phyloP scores from a whole-genome alignment of 1,284 basidiomycete genomes.

The Tylopilus microsporus region DNA sequence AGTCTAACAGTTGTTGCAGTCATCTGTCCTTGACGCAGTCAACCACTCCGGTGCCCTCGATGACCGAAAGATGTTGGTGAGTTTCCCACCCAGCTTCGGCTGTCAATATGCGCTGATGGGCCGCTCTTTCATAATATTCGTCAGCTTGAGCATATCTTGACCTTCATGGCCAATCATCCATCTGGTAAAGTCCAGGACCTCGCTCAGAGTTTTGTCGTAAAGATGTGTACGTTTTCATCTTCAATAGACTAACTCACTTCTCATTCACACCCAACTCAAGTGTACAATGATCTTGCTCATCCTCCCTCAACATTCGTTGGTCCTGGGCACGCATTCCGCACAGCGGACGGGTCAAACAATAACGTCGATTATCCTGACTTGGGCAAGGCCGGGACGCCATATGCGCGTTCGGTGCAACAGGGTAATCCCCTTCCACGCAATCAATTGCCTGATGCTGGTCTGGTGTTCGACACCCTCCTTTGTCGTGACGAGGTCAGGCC shows the following conservation, averaged over 20 bases:
- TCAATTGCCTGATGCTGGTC: constrained; percentile 70
- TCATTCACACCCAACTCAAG: constrained; percentile 32
- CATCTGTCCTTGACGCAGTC: constrained; percentile 52
- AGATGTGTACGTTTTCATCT: constrained; percentile 44
- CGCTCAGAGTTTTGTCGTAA: constrained; percentile 53
- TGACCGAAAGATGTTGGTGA: constrained; percentile 55
- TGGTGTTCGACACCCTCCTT: constrained; percentile 65
- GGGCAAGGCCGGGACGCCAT: constrained; percentile 70
- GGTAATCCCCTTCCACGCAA: constrained; percentile 55
- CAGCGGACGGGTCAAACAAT: constrained; percentile 71
- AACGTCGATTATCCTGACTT: constrained; percentile 66
- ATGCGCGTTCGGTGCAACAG: constrained; percentile 77
- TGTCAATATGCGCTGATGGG: background rate
- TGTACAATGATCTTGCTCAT: constrained; percentile 75
- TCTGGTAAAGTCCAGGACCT: constrained; percentile 43
- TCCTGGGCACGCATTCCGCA: constrained; percentile 57
- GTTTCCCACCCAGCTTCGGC: constrained; percentile 9
- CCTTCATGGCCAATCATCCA: constrained; percentile 58
- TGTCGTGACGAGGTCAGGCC: constrained; percentile 31
- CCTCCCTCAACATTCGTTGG: constrained; percentile 67
- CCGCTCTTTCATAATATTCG: background rate
- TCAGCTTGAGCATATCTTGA: constrained; percentile 66
- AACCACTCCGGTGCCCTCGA: constrained; percentile 57
- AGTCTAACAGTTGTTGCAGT: constrained; percentile 30
- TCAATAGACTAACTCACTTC: background rate